Evolutionary conservation across 352 stramenopile genomes (phyloP), one percentile per base, ranked within the genome.

Genomic region (Pythium periplocum): DNA sequence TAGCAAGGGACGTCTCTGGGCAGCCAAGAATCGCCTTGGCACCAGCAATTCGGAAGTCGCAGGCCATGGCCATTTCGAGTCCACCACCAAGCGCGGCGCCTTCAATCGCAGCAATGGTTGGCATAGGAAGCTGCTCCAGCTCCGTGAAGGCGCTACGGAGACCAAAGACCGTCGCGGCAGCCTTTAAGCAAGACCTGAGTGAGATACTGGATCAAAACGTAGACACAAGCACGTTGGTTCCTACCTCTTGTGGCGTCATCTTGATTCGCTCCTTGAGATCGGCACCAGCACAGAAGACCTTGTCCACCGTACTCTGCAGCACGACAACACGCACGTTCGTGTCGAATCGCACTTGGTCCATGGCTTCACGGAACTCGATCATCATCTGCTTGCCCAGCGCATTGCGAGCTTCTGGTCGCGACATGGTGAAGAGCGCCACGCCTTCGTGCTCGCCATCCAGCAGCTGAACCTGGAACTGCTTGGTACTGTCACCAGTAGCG

Each of bases 61-160:
- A 97, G 4, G 90, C 84, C 7, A 98, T 65, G 8, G 90, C 87
- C 64, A 98, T 79, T 62, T 98, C 93, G 46, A 97, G 69, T 11
- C 93, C 93, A 32, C 91, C 93, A 6, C 93, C 93, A 12, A 97
- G 75, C 4, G 93, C 91, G 4, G 87, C 84, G 11, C 88, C 88
- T 69, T 98, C 89, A 42, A 98, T 92, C 0, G 80, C 91, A 17
- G 91, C 89, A 59, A 98, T 96, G 3, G 91, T 95, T 17, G 93
- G 93, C 76, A 97, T 96, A 4, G 90, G 89, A 9, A 98, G 70
- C 55, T 90, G 71, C 34, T 93, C 82, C 11, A 98, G 59, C 41
- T 88, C 75, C 4, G 79, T 83, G 56, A 98, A 96, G 4, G 83
- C 78, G 30, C 64, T 82, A 35, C 92, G 82, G 11, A 96, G 65